These are phyloP conservation scores for Salix exigua DNA, from an alignment of 345 rosid species.

Conservation along the genomic window DNA sequence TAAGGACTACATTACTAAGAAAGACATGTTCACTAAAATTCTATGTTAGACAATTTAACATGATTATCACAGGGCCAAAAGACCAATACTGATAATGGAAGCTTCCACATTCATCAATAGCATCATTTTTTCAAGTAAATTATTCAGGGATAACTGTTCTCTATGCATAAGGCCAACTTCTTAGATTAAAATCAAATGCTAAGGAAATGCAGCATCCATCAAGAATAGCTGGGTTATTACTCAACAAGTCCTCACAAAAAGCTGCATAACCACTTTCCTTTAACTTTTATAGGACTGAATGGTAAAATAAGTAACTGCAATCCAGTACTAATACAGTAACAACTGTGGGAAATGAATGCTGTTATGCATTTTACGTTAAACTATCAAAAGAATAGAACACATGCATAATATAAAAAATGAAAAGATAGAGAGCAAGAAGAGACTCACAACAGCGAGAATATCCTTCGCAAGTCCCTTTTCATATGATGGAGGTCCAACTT, in stretches of 20 bases:
- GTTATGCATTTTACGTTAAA: not conserved
- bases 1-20: not conserved
- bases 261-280: not conserved
- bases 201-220: not conserved
- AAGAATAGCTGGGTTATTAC: not conserved
- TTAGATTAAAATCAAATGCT: not conserved
- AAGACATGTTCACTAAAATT: not conserved
- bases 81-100: not conserved
- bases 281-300: not conserved
- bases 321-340: not conserved
- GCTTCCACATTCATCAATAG: not conserved
- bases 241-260: not conserved
- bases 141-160: not conserved
- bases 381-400: not conserved
- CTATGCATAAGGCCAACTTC: not conserved
- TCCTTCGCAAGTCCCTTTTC: slow-evolving; percentile 84
- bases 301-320: not conserved
- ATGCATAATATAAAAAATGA: not conserved
- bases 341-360: no score
- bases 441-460: slow-evolving; percentile 74
- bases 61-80: not conserved
- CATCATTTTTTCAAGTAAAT: not conserved
- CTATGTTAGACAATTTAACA: not conserved
- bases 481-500: slow-evolving; percentile 81
- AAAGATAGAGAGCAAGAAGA: not conserved